These are phyloP conservation scores for Candida ficus DNA, from an alignment of 805 yeast species.

Conservation along the genomic window DNA sequence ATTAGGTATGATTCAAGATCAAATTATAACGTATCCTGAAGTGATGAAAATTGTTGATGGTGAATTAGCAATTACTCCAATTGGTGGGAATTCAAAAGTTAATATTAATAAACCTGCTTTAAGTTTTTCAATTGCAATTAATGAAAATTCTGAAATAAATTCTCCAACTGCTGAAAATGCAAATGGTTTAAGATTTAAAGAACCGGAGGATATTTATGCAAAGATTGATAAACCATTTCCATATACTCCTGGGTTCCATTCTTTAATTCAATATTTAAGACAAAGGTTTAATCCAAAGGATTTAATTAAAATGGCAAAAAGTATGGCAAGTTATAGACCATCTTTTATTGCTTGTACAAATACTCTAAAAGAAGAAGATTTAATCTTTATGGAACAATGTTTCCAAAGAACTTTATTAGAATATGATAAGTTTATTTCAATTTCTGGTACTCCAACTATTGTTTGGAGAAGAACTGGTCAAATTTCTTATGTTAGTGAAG, in stretches of 20 bases:
- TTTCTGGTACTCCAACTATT: constrained; percentile 89
- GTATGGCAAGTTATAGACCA: constrained; percentile 88
- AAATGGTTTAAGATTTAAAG: constrained; percentile 44
- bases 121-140: constrained; percentile 26
- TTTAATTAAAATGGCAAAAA: constrained; percentile 76
- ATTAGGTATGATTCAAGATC: constrained; percentile 45
- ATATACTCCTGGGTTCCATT: constrained; percentile 88
- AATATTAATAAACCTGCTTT: constrained; percentile 10
- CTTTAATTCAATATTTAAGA: constrained; percentile 66
- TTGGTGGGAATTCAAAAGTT: not conserved
- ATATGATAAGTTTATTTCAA: constrained; percentile 76
- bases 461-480: constrained; percentile 97
- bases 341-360: constrained; percentile 90
- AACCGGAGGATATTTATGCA: constrained; percentile 77
- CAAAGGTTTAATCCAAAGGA: constrained; percentile 63
- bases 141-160: constrained; percentile 12
- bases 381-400: constrained; percentile 93
- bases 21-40: constrained; percentile 51
- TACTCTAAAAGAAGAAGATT: constrained; percentile 81
- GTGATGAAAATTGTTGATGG: constrained; percentile 33
- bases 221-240: constrained; percentile 72
- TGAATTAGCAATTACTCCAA: constrained; percentile 2
- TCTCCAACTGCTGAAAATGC: constrained; percentile 6
- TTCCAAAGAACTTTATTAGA: constrained; percentile 89
- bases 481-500: constrained; percentile 92